A percentile compares a stretch with the other conserved stretches of the same genome.
phyloP scores from a whole-genome alignment of 2,329 filamentous ascomycete species.

The Alternaria solani region DNA sequence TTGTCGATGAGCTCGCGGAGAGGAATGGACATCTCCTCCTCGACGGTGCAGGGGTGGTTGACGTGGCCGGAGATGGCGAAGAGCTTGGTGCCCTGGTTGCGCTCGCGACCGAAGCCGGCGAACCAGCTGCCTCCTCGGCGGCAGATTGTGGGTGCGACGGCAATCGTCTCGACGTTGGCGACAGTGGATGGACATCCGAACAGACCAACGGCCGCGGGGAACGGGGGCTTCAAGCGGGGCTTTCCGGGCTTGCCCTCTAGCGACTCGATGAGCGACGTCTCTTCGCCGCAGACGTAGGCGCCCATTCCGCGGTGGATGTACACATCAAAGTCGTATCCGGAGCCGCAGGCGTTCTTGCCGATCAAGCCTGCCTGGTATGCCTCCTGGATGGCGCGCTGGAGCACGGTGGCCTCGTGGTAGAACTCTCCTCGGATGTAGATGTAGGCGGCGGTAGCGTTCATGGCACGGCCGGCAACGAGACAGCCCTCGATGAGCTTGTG shows the following conservation, averaged over 20 bases:
- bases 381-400: conserved; percentile 96
- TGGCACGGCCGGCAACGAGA: conserved; percentile 91
- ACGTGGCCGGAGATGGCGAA: conserved; percentile 99
- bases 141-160: conserved; percentile 94
- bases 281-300: conserved; percentile 97
- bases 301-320: conserved; percentile 96
- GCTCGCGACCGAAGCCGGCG: conserved; percentile 89
- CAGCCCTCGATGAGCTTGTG: conserved; percentile 99
- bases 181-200: conserved; percentile 98
- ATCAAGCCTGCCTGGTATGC: conserved; percentile 94
- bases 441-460: conserved; percentile 98
- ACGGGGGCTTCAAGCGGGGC: conserved; percentile 97
- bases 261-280: conserved; percentile 97
- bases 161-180: conserved; percentile 96
- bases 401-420: conserved; percentile 90
- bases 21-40: conserved; percentile 99
- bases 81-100: conserved; percentile 96
- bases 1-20: conserved; percentile 96
- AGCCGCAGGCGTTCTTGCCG: conserved; percentile 97
- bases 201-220: conserved; percentile 94
- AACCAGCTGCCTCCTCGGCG: conserved; percentile 94
- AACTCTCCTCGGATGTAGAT: conserved; percentile 99
- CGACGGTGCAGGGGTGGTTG: conserved; percentile 97
- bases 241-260: conserved; percentile 98
- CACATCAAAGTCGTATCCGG: conserved; percentile 97